Evolutionary conservation across 139 green algal genomes (phyloP), one percentile per base, ranked within the genome.

Genomic region (Chlamydomonas schloesseri): DNA sequence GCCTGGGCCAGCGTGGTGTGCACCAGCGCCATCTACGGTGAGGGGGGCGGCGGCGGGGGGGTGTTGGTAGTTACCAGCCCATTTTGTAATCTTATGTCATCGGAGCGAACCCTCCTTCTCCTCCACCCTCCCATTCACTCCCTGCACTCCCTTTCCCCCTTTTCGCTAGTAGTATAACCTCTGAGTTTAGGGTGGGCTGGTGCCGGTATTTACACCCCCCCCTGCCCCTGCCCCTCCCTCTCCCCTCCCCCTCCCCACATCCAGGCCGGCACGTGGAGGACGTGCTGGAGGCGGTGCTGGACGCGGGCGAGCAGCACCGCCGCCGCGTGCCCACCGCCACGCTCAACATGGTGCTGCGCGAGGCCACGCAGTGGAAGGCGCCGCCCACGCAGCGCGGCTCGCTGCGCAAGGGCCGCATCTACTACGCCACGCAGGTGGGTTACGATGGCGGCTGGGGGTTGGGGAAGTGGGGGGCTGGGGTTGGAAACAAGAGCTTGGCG

Each of bases 331-430:
- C 90, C 46, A 99, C 98, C 37, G 96, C 96, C 76, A 99, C 97
- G 2, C 89, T 99, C 65, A 99, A 99, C 90, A 82, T 98, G 84
- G 97, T 99, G 55, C 50, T 98, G 1, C 86, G 84, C 47, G 96
- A 98, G 75, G 94, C 96, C 3, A 91, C 94, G 46, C 88, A 89
- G 26, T 98, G 94, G 94, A 95, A 96, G 75, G 76, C 89, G 28
- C 96, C 96, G 28, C 96, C 96, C 46, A 90, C 83, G 18, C 88
- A 91, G 73, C 81, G 83, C 8, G 83, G 90, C 79, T 89, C 75
- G 31, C 69, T 82, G n/a, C 81, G 88, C 29, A 94, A 95, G 87
- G 94, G 96, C 23, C 77, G 92, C 33, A 93, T 99, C 37, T 99
- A 99, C 87, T 99, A 99, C 71, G 97, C 92, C 55, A 99, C 97